Percentiles rank a stretch among this genome's conserved stretches.
These are phyloP conservation scores for Cenchrus purpureus DNA, from an alignment of 176 grass and related monocot genomes.

Conservation along the genomic window DNA sequence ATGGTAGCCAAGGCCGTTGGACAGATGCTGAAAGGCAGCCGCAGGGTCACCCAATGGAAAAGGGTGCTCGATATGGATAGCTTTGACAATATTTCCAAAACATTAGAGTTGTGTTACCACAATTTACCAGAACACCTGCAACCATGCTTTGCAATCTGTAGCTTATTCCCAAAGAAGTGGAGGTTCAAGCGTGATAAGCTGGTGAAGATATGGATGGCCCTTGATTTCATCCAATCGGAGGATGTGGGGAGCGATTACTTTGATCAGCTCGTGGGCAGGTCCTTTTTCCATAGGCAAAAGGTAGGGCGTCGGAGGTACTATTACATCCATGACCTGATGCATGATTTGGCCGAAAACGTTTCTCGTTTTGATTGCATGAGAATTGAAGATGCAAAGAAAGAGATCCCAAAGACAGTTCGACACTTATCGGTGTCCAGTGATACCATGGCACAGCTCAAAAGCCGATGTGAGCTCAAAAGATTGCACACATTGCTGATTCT, in stretches of 20 bases:
- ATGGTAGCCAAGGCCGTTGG: conserved; percentile 25
- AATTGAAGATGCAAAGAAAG: conserved; percentile 22
- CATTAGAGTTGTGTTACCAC: conserved; percentile 42
- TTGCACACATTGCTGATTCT: conserved; percentile 47
- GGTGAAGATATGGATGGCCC: conserved; percentile 64
- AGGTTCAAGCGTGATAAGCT: conserved; percentile 41
- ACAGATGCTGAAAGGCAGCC: conserved; percentile 1
- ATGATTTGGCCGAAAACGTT: conserved; percentile 45
- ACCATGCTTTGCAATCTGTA: conserved; percentile 55
- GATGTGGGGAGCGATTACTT: conserved; percentile 46
- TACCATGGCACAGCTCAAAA: conserved; percentile 6
- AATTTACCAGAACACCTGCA: conserved; percentile 43
- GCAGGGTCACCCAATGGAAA: conserved; percentile 1
- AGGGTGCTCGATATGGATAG: conserved; percentile 5
- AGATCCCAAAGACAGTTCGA: conserved; percentile 36
- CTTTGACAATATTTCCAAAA: conserved; percentile 8
- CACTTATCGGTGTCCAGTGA: conserved; percentile 48
- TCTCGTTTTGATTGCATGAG: conserved; percentile 39
- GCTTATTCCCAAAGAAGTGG: conserved; percentile 49
- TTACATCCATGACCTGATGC: conserved; percentile 56
- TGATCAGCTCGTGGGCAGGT: conserved; percentile 35
- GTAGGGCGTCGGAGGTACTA: conserved; percentile 41
- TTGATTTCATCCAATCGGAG: conserved; percentile 42
- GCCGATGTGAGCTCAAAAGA: conserved; percentile 12
- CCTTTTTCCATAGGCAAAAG: conserved; percentile 45